Conservation (phyloP, 805 yeast genomes). For the Kazachstania kunashirensis region DNA sequence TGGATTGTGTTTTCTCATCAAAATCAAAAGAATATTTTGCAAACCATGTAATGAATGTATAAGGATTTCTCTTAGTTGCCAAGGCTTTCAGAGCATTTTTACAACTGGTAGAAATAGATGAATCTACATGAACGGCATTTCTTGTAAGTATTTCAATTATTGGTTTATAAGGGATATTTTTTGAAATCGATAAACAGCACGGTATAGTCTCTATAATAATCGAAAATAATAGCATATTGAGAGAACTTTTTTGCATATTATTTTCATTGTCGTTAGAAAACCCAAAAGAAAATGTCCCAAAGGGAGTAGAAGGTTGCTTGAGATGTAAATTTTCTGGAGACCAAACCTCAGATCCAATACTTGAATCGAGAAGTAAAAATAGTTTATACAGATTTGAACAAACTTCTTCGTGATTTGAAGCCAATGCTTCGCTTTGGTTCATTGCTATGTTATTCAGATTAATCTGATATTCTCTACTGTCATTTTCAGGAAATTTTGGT, state of each 20-base stretch:
- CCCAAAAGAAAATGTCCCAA: constrained; percentile 32
- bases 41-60: constrained; percentile 59
- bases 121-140: constrained; percentile 62
- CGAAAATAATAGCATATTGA: constrained; percentile 55
- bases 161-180: constrained; percentile 46
- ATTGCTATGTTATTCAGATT: constrained; percentile 29
- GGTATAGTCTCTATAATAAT: constrained; percentile 65
- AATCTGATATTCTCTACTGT: constrained; percentile 25
- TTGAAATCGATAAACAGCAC: constrained; percentile 44
- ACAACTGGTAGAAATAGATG: constrained; percentile 54
- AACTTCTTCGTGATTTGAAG: constrained; percentile 59
- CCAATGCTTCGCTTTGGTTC: constrained; percentile 22
- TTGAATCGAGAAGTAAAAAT: constrained; percentile 50
- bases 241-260: constrained; percentile 21
- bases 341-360: constrained; percentile 41
- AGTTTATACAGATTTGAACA: constrained; percentile 47
- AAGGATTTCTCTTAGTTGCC: constrained; percentile 61
- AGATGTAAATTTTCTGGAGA: constrained; percentile 30
- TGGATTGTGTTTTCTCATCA: constrained; percentile 54
- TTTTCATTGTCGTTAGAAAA: constrained; percentile 32
- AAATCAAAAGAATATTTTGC: constrained; percentile 74
- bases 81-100: constrained; percentile 52
- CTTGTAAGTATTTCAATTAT: constrained; percentile 68
- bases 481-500: constrained; percentile 65
- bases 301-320: constrained; percentile 30